These are phyloP conservation scores for Torulaspora quercuum DNA, from an alignment of 805 yeast genomes.

Conservation along the genomic window DNA sequence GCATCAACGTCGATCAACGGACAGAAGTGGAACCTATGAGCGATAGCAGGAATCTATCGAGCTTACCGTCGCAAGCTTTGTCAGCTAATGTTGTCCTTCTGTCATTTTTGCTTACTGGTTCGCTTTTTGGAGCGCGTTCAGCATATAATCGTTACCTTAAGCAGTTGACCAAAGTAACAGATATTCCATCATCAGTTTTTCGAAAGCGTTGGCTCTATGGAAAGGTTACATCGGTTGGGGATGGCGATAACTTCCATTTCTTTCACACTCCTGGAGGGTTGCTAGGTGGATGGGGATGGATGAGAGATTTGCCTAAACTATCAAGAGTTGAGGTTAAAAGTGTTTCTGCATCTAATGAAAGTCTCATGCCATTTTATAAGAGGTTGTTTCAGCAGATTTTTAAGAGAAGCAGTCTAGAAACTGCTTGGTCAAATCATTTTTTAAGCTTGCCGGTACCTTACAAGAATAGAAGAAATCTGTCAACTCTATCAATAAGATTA, in stretches of 20 bases:
- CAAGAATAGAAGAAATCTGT: slow-evolving; percentile 32
- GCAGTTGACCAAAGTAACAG: slow-evolving; percentile 47
- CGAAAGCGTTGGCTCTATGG: slow-evolving; percentile 55
- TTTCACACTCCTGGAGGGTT: slow-evolving; percentile 93
- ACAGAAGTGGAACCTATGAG: too few relatives aligned
- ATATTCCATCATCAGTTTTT: slow-evolving; percentile 49
- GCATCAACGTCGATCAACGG: too few relatives aligned
- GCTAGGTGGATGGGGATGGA: slow-evolving; percentile 91
- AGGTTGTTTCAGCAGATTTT: slow-evolving; percentile 5
- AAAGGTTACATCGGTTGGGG: slow-evolving; percentile 85
- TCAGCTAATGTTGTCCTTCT: slow-evolving; percentile 23
- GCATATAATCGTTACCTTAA: slow-evolving; percentile 47
- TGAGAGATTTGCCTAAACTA: slow-evolving; percentile 59
- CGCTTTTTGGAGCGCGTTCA: slow-evolving; percentile 42
- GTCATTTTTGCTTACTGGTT: slow-evolving; percentile 37
- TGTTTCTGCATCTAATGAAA: slow-evolving; percentile 3
- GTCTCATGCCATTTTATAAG: slow-evolving; percentile 6
- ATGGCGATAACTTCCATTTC: slow-evolving; percentile 91
- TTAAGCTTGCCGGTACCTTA: slow-evolving; percentile 27
- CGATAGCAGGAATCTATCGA: slow-evolving; percentile 9
- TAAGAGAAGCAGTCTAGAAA: slow-evolving; percentile 10
- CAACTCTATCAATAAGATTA: slow-evolving; percentile 73
- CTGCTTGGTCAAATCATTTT: slow-evolving; percentile 25
- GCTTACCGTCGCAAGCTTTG: slow-evolving; percentile 4
- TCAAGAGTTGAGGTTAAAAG: slow-evolving; percentile 19